Evolutionary conservation across 2,329 filamentous ascomycete genomes (phyloP).

Genomic region (Camillea tinctor): DNA sequence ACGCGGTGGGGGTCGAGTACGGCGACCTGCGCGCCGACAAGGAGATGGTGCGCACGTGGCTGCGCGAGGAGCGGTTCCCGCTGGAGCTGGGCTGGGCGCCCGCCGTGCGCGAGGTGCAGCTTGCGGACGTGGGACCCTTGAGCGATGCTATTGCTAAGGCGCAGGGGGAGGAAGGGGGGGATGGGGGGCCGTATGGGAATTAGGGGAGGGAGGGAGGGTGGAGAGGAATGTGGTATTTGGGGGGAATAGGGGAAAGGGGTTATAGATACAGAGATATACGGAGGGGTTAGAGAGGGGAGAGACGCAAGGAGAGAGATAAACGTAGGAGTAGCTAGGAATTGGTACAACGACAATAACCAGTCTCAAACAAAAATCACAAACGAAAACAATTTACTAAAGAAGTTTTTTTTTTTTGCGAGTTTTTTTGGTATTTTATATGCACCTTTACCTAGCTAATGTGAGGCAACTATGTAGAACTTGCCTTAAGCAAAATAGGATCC

Average conservation of each 20-base stretch:
- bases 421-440: no score
- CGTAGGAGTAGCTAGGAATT: no score
- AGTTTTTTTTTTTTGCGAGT: no score
- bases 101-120: slow-evolving; percentile 6
- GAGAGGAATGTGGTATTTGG: background rate
- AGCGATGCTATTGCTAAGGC: slow-evolving; percentile 9
- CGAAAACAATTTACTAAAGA: no score
- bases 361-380: no score
- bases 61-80: slow-evolving; percentile 19
- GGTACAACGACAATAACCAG: no score
- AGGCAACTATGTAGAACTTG: no score
- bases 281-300: no score
- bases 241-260: background rate
- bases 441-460: no score
- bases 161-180: background rate
- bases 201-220: background rate
- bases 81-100: slow-evolving; percentile 18
- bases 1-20: slow-evolving; percentile 2
- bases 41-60: slow-evolving; percentile 14
- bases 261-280: no score
- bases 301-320: no score
- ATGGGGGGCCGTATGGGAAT: background rate
- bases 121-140: slow-evolving; percentile 13
- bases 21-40: slow-evolving; percentile 11
- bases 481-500: no score